Evolutionary conservation across 2,329 filamentous ascomycete species (phyloP).

Genomic region (Alternaria brassicicola): DNA sequence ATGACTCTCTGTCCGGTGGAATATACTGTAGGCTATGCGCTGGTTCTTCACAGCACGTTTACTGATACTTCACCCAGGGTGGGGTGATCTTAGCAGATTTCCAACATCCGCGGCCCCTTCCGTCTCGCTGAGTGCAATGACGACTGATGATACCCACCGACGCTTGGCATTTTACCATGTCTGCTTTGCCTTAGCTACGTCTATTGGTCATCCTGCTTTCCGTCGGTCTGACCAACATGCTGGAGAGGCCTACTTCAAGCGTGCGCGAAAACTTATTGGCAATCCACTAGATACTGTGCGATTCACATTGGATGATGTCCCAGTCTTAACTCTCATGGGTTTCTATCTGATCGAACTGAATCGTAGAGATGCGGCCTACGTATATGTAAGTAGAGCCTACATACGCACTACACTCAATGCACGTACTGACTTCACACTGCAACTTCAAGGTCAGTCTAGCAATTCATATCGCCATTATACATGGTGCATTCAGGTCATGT

Average conservation of each 20-base stretch:
- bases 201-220: conserved; percentile 19
- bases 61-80: conserved; percentile 14
- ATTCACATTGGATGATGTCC: conserved; percentile 32
- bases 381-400: conserved; percentile 25
- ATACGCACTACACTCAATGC: background rate
- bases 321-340: conserved; percentile 34
- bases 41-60: background rate
- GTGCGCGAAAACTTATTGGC: conserved; percentile 32
- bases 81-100: conserved; percentile 29
- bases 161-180: conserved; percentile 35
- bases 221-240: conserved; percentile 24
- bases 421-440: background rate
- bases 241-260: conserved; percentile 34
- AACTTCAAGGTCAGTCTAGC: conserved; percentile 19
- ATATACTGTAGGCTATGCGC: conserved; percentile 24
- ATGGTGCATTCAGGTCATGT: conserved; percentile 30
- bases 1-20: conserved; percentile 29
- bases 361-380: conserved; percentile 34
- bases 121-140: conserved; percentile 21
- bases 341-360: conserved; percentile 40
- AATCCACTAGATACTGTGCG: conserved; percentile 35
- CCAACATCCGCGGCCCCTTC: conserved; percentile 19
- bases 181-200: conserved; percentile 33
- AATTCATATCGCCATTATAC: conserved; percentile 34
- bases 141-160: conserved; percentile 24